These are phyloP conservation scores for Coniosporium tulheliwenetii DNA, from an alignment of 2,329 filamentous ascomycete species.

Conservation along the genomic window DNA sequence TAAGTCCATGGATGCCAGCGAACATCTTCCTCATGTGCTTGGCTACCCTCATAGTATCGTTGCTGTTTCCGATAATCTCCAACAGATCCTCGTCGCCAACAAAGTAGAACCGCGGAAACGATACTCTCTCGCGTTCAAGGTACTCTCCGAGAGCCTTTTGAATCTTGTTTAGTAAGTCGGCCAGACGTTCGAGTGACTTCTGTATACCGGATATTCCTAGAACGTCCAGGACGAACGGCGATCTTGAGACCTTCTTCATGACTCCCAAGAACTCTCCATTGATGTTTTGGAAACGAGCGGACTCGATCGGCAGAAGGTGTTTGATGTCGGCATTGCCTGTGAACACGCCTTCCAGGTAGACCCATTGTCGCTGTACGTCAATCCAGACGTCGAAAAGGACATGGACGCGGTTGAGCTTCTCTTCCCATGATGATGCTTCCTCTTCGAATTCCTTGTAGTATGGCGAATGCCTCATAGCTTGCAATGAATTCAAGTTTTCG, in stretches of 20 bases:
- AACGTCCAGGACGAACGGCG: slow-evolving; percentile 88
- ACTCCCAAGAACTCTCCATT: slow-evolving; percentile 98
- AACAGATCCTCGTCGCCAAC: slow-evolving; percentile 96
- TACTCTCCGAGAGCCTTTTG: slow-evolving; percentile 98
- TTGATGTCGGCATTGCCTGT: slow-evolving; percentile 98
- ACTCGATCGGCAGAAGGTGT: slow-evolving; percentile 89
- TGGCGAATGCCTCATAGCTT: slow-evolving; percentile 96
- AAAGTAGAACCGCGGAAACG: slow-evolving; percentile 98
- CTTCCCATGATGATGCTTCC: slow-evolving; percentile 91
- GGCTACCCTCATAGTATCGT: slow-evolving; percentile 86
- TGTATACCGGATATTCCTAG: slow-evolving; percentile 92
- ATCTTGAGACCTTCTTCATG: slow-evolving; percentile 98
- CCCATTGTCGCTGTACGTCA: slow-evolving; percentile 99
- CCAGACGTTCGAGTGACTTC: slow-evolving; percentile 85
- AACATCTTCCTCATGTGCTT: slow-evolving; percentile 99
- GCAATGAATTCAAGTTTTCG: slow-evolving; percentile 91
- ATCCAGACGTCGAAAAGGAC: slow-evolving; percentile 99
- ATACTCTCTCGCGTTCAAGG: slow-evolving; percentile 90
- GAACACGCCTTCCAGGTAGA: slow-evolving; percentile 97
- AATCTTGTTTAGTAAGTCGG: slow-evolving; percentile 97
- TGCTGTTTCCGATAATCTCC: slow-evolving; percentile 99
- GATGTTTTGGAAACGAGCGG: slow-evolving; percentile 95
- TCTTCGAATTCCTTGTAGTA: slow-evolving; percentile 99
- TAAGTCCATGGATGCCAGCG: slow-evolving; percentile 77
- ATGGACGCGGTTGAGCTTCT: slow-evolving; percentile 93